Conservation (phyloP, 345 rosid species). For the Barbarea vulgaris region DNA sequence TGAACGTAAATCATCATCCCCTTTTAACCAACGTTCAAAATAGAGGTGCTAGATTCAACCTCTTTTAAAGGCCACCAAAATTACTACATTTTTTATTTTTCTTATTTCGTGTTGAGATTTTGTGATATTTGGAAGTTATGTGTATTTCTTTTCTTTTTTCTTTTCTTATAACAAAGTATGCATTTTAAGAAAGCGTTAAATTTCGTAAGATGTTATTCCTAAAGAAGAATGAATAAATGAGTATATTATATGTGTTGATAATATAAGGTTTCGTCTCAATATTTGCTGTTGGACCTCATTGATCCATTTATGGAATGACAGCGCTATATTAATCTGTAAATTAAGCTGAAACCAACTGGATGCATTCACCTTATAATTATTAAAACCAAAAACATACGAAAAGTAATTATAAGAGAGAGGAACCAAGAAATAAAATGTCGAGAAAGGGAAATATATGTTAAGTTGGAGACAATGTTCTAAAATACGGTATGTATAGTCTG, state of each 20-base stretch:
- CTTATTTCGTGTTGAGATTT: background rate
- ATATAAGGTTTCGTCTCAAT: background rate
- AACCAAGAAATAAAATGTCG: background rate
- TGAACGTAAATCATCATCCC: background rate
- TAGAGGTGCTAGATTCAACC: background rate
- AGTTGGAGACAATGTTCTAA: background rate
- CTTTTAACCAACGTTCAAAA: background rate
- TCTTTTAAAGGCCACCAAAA: background rate
- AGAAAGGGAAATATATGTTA: background rate
- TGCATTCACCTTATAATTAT: background rate
- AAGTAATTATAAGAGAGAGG: background rate
- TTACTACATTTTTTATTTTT: background rate
- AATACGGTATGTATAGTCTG: background rate
- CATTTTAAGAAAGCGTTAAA: constrained; percentile 7
- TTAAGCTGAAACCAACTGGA: background rate
- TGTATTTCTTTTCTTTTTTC: background rate
- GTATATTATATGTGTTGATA: background rate
- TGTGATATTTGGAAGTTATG: background rate
- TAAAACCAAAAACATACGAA: background rate
- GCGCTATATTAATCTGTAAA: constrained; percentile 4
- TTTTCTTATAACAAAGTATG: background rate
- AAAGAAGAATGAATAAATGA: background rate
- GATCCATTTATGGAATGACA: constrained; percentile 18
- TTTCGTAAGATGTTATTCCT: constrained; percentile 12
- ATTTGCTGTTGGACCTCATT: background rate